Evolutionary conservation across 768 basidiomycete species (phyloP), one percentile per base, ranked within the genome.

Genomic region (Lactarius deliciosus): DNA sequence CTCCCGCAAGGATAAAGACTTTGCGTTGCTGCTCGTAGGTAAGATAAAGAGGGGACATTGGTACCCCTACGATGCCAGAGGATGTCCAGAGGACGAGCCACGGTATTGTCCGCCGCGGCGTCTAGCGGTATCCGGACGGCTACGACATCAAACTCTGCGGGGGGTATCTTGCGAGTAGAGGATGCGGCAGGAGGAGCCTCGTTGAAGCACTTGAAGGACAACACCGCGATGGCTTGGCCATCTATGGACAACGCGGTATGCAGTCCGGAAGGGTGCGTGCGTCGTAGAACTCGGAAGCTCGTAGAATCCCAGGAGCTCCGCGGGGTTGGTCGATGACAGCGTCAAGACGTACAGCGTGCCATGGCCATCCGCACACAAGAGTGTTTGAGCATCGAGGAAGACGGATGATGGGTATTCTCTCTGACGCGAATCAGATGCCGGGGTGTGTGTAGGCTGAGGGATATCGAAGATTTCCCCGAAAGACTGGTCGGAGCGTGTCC

Each of bases 341-440:
- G 77, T 78, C 54, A 94, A 77, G 16, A 86, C 77, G 68, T 91
- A 90, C 36, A 93, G 75, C 20, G 79, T 72, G n/a, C 91, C 90
- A 69, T 79, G 77, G 10, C 92, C 92, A 71, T 94, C 91, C 22
- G 89, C 80, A 60, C 89, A 80, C 43, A 91, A 78, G 45, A 83
- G 77, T 11, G 81, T 75, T 1, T 77, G 75, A 4, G 81, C 69
- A 60, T 83, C 79, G 45, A 89, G 72, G 71, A 90, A 88, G 7
- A 79, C 78, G 34, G 83, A 82, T 1, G 90, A 91, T 0, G 92
- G 90, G 74, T 95, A 94, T 77, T 94, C 92, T 53, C 76, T 79
- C 70, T 87, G 86, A 22, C 78, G 74, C 1, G 75, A 66, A 22
- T 79, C 77, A 16, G 75, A 73, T 34, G 75, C 77, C 0, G 81